Conservation (phyloP, 768 basidiomycete species). For the Hemileccinum impolitum region DNA sequence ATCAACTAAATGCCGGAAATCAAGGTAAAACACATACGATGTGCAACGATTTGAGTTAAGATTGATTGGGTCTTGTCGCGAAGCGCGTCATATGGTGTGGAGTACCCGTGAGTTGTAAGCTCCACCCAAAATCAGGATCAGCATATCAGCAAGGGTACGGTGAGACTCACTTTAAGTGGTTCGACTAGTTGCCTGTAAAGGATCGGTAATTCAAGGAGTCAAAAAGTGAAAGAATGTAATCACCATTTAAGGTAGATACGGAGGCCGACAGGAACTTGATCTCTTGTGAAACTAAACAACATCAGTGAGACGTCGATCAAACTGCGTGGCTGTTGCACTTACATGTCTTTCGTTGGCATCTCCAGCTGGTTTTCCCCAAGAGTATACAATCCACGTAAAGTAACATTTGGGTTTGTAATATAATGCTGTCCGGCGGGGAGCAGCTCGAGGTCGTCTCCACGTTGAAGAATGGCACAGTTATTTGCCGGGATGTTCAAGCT, state of each 20-base stretch:
- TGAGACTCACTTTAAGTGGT: constrained; percentile 41
- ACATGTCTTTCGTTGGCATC: constrained; percentile 89
- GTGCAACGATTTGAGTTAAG: constrained; percentile 81
- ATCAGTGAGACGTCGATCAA: background rate
- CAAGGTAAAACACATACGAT: constrained; percentile 43
- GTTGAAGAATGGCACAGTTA: constrained; percentile 83
- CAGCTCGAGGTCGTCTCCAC: constrained; percentile 74
- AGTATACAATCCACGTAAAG: constrained; percentile 74
- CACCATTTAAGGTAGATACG: constrained; percentile 82
- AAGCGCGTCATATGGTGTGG: constrained; percentile 77
- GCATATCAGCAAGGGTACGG: constrained; percentile 23
- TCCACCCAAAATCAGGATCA: constrained; percentile 42
- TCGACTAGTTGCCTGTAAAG: constrained; percentile 44
- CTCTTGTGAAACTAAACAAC: constrained; percentile 65
- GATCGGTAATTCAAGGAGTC: background rate
- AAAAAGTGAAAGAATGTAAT: constrained; percentile 20
- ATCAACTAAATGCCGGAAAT: background rate
- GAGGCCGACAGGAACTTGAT: constrained; percentile 82
- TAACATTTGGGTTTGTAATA: constrained; percentile 81
- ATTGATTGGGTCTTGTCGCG: constrained; percentile 84
- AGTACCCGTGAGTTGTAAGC: constrained; percentile 81
- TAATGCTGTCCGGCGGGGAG: constrained; percentile 81
- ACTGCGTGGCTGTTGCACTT: constrained; percentile 22
- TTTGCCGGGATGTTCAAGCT: constrained; percentile 83
- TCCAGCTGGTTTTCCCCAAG: constrained; percentile 82